These are phyloP conservation scores for Leptographium flavum DNA, from an alignment of 2,329 filamentous ascomycete genomes.

Conservation along the genomic window DNA sequence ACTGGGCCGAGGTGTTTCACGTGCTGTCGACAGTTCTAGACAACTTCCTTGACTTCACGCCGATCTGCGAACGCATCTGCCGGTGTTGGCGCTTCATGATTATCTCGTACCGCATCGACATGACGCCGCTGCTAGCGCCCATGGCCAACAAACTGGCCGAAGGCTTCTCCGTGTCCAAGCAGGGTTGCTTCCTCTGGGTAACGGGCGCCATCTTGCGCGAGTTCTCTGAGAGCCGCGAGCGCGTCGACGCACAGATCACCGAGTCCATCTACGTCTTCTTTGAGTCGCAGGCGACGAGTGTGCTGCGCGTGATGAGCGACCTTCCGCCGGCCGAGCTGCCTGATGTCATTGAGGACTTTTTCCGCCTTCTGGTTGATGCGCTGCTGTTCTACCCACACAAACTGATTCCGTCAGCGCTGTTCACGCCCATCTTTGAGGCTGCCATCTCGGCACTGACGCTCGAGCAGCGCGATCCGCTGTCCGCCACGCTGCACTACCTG, in stretches of 20 bases:
- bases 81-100: constrained; percentile 96
- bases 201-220: constrained; percentile 89
- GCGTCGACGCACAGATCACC: constrained; percentile 67
- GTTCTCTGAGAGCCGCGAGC: constrained; percentile 81
- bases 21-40: constrained; percentile 76
- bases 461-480: constrained; percentile 82
- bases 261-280: constrained; percentile 90
- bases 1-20: constrained; percentile 88
- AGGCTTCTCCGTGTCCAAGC: constrained; percentile 72
- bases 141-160: constrained; percentile 79
- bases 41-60: constrained; percentile 71
- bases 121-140: constrained; percentile 67
- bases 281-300: constrained; percentile 79
- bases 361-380: constrained; percentile 81
- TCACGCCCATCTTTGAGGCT: constrained; percentile 74
- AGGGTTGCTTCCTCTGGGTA: constrained; percentile 98
- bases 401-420: constrained; percentile 64
- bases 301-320: constrained; percentile 79
- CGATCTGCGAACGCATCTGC: constrained; percentile 86
- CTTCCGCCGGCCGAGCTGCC: constrained; percentile 61
- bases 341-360: constrained; percentile 88
- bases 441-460: constrained; percentile 75
- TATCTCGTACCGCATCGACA: constrained; percentile 83
- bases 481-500: constrained; percentile 83
- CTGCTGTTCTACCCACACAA: constrained; percentile 83